Evolutionary conservation across 768 basidiomycete genomes (phyloP).

Genomic region (Tephrocybe sp.): DNA sequence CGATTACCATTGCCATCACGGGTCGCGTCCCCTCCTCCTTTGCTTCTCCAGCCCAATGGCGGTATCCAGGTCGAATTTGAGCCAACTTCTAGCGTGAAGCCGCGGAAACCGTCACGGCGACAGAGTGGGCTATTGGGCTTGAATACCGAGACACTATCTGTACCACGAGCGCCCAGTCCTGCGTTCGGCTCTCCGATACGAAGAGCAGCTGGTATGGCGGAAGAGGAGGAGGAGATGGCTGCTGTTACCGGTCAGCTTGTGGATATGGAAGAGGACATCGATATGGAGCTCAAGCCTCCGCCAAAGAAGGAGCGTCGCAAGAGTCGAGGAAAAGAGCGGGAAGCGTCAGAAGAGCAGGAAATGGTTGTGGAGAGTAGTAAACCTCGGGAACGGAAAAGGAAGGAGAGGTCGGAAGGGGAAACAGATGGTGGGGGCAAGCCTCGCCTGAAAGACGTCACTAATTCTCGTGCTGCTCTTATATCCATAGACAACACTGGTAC

Average conservation of each 20-base stretch:
- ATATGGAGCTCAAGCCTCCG: slow-evolving; percentile 20
- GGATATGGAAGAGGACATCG: slow-evolving; percentile 35
- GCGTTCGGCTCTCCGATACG: slow-evolving; percentile 67
- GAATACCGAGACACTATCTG: slow-evolving; percentile 36
- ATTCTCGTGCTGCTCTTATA: slow-evolving; percentile 46
- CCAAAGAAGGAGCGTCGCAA: slow-evolving; percentile 50
- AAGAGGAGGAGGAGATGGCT: slow-evolving; percentile 54
- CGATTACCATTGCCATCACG: slow-evolving; percentile 49
- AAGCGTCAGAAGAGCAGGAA: slow-evolving; percentile 28
- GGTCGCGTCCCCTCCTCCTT: slow-evolving; percentile 37
- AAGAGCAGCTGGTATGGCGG: slow-evolving; percentile 53
- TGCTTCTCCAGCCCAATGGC: slow-evolving; percentile 30
- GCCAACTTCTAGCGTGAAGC: slow-evolving; percentile 25
- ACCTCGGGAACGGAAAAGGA: slow-evolving; percentile 34
- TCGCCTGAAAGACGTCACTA: slow-evolving; percentile 67
- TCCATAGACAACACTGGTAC: slow-evolving; percentile 46
- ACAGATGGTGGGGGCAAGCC: slow-evolving; percentile 41
- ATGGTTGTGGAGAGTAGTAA: slow-evolving; percentile 11
- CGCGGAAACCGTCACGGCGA: slow-evolving; percentile 40
- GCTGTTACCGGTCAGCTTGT: slow-evolving; percentile 33
- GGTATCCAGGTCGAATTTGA: slow-evolving; percentile 23
- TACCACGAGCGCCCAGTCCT: slow-evolving; percentile 63
- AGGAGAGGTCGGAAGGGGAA: slow-evolving; percentile 31
- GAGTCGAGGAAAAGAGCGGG: slow-evolving; percentile 42
- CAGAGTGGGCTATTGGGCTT: slow-evolving; percentile 59